Evolutionary conservation across 2,329 filamentous ascomycete genomes (phyloP).

Genomic region (Paracoccidioides brasiliensis): DNA sequence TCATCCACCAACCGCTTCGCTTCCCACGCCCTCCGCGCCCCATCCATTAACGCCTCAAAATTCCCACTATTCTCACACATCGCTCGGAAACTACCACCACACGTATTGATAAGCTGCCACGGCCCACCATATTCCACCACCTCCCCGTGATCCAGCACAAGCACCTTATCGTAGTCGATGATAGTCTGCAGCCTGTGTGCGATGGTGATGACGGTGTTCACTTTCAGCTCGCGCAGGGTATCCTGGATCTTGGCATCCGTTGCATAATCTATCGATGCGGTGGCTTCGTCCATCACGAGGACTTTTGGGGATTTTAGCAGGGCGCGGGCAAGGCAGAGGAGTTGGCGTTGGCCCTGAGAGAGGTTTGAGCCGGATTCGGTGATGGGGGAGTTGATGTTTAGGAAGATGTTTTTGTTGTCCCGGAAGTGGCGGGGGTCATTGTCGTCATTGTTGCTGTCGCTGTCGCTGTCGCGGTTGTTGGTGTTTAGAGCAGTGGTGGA

Average conservation of each 20-base stretch:
- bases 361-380: constrained; percentile 87
- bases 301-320: constrained; percentile 85
- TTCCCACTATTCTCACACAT: constrained; percentile 61
- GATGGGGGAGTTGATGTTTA: constrained; percentile 69
- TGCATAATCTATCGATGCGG: constrained; percentile 90
- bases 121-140: constrained; percentile 89
- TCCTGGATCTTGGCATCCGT: constrained; percentile 95
- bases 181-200: constrained; percentile 93
- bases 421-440: constrained; percentile 17
- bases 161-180: constrained; percentile 93
- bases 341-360: constrained; percentile 89
- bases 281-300: constrained; percentile 98
- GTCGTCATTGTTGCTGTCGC: neutral
- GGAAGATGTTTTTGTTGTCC: constrained; percentile 91
- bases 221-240: constrained; percentile 79
- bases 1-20: constrained; percentile 36
- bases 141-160: constrained; percentile 79
- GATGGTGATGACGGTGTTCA: constrained; percentile 87
- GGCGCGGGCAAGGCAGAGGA: constrained; percentile 83
- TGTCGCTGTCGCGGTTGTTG: constrained; percentile 9
- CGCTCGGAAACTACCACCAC: constrained; percentile 51
- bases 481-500: neutral
- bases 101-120: constrained; percentile 60
- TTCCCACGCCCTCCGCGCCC: constrained; percentile 40
- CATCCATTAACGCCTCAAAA: constrained; percentile 42